Base-by-base conservation (phyloP, 352 stramenopile species). In the Globisporangium spinosum region DNA sequence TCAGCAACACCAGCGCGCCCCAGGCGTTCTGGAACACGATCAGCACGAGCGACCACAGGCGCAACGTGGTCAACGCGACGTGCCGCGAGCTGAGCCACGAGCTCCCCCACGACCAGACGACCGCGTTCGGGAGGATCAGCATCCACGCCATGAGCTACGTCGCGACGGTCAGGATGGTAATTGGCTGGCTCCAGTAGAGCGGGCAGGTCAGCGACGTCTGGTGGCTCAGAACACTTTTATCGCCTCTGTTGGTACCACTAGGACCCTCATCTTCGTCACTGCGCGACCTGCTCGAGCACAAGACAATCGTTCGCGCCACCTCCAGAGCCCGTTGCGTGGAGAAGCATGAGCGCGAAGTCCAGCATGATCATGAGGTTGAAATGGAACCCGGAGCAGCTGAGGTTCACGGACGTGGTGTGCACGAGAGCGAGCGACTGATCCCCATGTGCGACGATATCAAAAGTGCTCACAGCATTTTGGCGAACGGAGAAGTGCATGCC, bases 111-210 rank as follows among this genome's bases (percentile, higher is more conserved):
- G 69, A 71, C 66, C 76, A 86, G 29, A 84, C 73, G 35, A 79
- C 70, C 17, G 81, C 68, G 64, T 78, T 82, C 12, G 77, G 77
- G 1, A 87, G 66, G 15, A 87, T 60, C 53, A 90, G 62, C 22
- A 90, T 45, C 81, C 81, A 89, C 29, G 75, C 82, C 45, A 89
- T 49, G 27, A 81, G 55, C 22, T 74, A 70, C 3, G 71, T 70
- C 7, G 71, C 22, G 58, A 73, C 1, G 1, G 62, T 77, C 23
- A 83, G 60, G 2, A 77, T 38, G 12, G 74, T 65, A 0, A 80
- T 66, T 10, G 73, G 69, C 1, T 70, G 40, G 59, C 74, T 86
- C 53, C 78, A 78, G 40, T 77, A 76, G 9, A 89, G 69, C 10
- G 76, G 80, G n/a, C 65, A 75, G 1, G 70, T 13, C 15, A 83